Evolutionary conservation across 371 early-diverging fungal genomes (phyloP), one percentile per base, ranked within the genome.

Genomic region (Circinella umbellata): DNA sequence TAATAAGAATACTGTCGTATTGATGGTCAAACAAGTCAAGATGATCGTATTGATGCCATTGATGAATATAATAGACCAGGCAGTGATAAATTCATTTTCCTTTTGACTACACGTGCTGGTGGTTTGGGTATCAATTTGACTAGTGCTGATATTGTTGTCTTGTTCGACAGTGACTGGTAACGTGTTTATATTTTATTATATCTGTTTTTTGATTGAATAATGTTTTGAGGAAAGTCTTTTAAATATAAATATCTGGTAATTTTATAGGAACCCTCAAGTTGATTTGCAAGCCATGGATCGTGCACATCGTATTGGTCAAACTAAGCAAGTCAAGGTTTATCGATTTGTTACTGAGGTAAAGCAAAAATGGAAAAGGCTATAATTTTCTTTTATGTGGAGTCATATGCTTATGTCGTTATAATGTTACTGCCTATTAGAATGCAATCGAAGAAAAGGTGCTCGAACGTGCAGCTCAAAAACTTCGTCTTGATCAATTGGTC

Each of bases 281-380:
- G 99, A 98, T 84, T 80, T 98, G 35, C 98, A 98, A 83, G 98
- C 97, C 10, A 87, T 90, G 84, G 99, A 99, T 80, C 93, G 99
- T 69, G 99, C 99, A 10, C 99, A 99, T 86, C 95, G 99, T 80
- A 98, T 99, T 66, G 99, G 99, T 4, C 99, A 99, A 78, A 98
- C 91, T 54, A 98, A 98, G 77, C 97, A 97, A 73, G 99, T 99
- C 20, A 90, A 92, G 70, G 99, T 99, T 6, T 99, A 95, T 81
- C 87, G 99, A 63, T 94, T 99, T 65, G 94, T 99, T n/a, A 94
- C 98, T 20, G 98, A 98, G 80, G 85, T 85, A 76, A 48, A 38
- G 51, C 27, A 27, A 27, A 27, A 27, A 27, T 27, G 2, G 27
- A 27, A 27, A 27, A 27, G 27, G 27, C 27, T 27, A 2, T 27